These are phyloP conservation scores for Aspergillus steynii DNA, from an alignment of 495 filamentous ascomycete genomes.

Conservation along the genomic window DNA sequence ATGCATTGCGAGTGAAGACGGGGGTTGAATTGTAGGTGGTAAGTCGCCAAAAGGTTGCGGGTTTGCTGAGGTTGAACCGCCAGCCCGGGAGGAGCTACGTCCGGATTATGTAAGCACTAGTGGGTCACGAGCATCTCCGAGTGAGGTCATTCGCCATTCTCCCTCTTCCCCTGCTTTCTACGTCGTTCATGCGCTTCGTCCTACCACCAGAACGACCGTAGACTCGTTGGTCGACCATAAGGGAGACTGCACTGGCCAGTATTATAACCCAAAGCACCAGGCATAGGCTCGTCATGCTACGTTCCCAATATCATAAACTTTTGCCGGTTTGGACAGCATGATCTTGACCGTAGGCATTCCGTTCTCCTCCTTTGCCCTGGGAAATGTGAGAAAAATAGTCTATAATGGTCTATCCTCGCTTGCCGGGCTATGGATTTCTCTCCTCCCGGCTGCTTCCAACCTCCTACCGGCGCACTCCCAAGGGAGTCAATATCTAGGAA, in stretches of 20 bases:
- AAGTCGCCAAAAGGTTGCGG: no score
- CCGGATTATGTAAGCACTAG: slow-evolving; percentile 25
- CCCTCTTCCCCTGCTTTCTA: neutral
- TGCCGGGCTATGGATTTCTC: no score
- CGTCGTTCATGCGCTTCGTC: no score
- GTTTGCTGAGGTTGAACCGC: slow-evolving; percentile 5
- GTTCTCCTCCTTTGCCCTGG: no score
- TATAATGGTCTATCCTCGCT: no score
- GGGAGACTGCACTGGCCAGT: slow-evolving; percentile 8
- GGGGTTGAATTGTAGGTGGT: slow-evolving; percentile 2
- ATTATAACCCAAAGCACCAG: no score
- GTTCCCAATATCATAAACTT: slow-evolving; percentile 22
- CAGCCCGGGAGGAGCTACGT: slow-evolving; percentile 7
- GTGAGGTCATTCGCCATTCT: slow-evolving; percentile 13
- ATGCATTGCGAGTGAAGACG: slow-evolving; percentile 21
- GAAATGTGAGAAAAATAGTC: no score
- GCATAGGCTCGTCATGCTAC: neutral
- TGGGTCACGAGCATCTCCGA: neutral
- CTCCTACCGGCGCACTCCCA: no score
- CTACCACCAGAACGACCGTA: neutral
- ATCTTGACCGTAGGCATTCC: neutral
- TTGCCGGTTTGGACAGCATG: slow-evolving; percentile 20
- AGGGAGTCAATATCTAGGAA: no score
- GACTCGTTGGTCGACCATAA: slow-evolving; percentile 13
- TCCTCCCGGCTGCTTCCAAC: no score